Base-by-base conservation (phyloP, 2,329 filamentous ascomycete genomes). In the Penicillium brasilianum region DNA sequence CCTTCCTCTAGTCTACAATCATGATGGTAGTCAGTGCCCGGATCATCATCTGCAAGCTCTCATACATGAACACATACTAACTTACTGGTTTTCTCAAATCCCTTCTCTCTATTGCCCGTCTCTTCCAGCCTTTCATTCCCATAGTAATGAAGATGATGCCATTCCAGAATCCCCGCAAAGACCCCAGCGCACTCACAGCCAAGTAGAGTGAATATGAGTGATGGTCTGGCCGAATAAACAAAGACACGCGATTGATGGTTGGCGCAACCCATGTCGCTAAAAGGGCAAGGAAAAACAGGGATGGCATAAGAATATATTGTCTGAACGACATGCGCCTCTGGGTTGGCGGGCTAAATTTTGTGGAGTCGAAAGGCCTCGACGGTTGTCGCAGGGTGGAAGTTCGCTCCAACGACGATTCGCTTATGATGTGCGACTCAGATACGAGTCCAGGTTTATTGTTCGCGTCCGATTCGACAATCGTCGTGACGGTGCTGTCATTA, bases 281-380 rank as follows among this genome's bases (percentile, higher is more conserved):
- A 28, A 77, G 61, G 5, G 74, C 74, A 2, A 78, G 62, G 55
- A 76, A 77, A 60, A 78, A 77, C 18, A 78, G 64, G 3, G 75
- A 67, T 1, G 76, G 77, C 76, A 79, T 78, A 16, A 78, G 68
- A 14, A 78, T 68, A 57, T 77, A 78, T 56, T 78, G 75, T 10
- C 74, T 64, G 43, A 79, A 72, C 0, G 76, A 78, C 0, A 78
- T 66, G 2, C 72, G 67, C 9, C 74, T 71, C 14, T 69, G 68
- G 32, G 56, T 64, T 16, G 69, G 61, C 3, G 55, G 16, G 34
- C 58, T 36, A 32, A 50, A 58, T 44, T 53, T 60, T 36, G 52
- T 58, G 37, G 30, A 41, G 3, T 37, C 11, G 28, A 18, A 7
- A 37, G 13, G 52, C 18, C 25, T 46, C 37, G 16, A 30, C 8